Conservation (phyloP, 257 asterid species). For the Solanum medicagineum region DNA sequence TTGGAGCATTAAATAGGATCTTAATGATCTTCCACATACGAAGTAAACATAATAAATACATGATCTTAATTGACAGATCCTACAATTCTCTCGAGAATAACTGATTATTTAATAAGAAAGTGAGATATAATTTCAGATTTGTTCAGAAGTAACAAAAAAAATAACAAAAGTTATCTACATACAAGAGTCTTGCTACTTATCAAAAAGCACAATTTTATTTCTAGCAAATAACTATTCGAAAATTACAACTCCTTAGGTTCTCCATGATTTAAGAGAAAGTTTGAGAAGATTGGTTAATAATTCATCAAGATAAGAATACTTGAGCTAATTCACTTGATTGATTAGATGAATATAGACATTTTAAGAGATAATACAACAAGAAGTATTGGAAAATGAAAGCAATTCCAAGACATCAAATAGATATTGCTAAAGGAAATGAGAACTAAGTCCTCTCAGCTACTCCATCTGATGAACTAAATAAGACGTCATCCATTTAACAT, state of each 20-base stretch:
- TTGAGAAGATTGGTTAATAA: not conserved
- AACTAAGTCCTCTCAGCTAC: not conserved
- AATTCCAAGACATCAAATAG: not conserved
- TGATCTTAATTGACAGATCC: not conserved
- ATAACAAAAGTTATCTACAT: not conserved
- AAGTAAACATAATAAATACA: not conserved
- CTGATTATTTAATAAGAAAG: not conserved
- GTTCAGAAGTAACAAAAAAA: not conserved
- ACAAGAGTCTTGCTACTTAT: not conserved
- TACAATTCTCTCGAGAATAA: not conserved
- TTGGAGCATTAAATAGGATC: not conserved
- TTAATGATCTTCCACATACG: not conserved
- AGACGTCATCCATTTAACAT: not conserved
- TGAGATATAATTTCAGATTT: not conserved
- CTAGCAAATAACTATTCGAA: not conserved
- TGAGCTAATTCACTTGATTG: not conserved
- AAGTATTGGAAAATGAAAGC: not conserved
- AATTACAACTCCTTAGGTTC: not conserved
- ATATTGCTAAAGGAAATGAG: not conserved
- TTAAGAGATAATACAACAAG: not conserved
- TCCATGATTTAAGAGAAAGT: not conserved
- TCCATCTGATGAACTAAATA: not conserved
- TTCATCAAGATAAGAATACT: not conserved
- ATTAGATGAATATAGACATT: not conserved
- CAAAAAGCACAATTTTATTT: not conserved